Percentiles rank a stretch among this genome's conserved stretches.
Conservation (phyloP, 148 eudicot genomes). For the Suaeda aralocaspica region DNA sequence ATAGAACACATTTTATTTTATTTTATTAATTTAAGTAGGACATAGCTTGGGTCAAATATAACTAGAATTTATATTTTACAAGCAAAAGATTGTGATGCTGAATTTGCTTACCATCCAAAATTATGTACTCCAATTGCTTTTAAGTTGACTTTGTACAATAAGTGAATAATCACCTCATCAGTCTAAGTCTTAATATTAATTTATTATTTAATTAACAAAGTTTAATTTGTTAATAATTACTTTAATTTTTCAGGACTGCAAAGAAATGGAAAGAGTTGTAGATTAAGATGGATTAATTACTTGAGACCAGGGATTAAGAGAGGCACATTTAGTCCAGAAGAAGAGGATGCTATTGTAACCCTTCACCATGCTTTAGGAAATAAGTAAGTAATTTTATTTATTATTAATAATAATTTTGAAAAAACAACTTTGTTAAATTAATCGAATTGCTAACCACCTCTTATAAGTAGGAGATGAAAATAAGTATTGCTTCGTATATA, state of each 20-base stretch:
- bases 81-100: slow-evolving; percentile 28
- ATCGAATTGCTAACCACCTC: too few relatives aligned
- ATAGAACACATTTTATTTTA: neutral
- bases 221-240: neutral
- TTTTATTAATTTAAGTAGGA: too few relatives aligned
- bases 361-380: slow-evolving; percentile 71
- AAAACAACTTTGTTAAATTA: neutral
- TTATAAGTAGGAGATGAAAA: too few relatives aligned
- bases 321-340: slow-evolving; percentile 51
- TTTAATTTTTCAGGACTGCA: slow-evolving; percentile 40
- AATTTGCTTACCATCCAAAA: neutral
- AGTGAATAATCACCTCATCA: slow-evolving; percentile 12
- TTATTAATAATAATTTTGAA: too few relatives aligned
- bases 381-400: slow-evolving; percentile 51
- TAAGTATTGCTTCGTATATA: too few relatives aligned
- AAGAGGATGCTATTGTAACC: slow-evolving; percentile 54
- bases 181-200: neutral
- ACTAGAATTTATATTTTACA: slow-evolving; percentile 14
- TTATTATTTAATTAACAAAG: neutral
- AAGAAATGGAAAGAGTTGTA: slow-evolving; percentile 87
- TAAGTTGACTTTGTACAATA: slow-evolving; percentile 14
- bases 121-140: neutral
- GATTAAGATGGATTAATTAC: slow-evolving; percentile 89
- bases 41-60: neutral
- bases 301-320: slow-evolving; percentile 78